phyloP scores from a whole-genome alignment of 768 basidiomycete genomes.

The Mycena pura region DNA sequence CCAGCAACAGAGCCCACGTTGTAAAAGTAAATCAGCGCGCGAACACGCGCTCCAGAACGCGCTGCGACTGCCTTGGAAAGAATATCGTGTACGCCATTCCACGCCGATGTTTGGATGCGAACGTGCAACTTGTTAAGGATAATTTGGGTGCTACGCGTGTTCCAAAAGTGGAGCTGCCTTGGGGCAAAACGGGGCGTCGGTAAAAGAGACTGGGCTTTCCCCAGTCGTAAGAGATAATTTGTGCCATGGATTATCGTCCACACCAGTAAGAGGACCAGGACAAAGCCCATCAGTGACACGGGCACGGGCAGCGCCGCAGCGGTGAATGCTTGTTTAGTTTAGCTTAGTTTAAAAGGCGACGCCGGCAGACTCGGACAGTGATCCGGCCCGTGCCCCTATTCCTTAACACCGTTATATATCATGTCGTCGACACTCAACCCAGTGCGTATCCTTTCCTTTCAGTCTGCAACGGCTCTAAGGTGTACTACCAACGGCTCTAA shows the following conservation, averaged over 20 bases:
- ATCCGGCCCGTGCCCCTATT: too few species aligned
- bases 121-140: constrained; percentile 41
- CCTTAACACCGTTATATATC: too few species aligned
- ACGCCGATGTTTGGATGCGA: constrained; percentile 54
- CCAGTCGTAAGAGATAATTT: constrained; percentile 7
- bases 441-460: too few species aligned
- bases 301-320: neutral
- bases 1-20: constrained; percentile 54
- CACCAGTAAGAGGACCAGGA: constrained; percentile 7
- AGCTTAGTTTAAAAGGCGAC: too few species aligned
- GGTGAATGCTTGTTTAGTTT: too few species aligned
- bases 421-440: too few species aligned
- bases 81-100: constrained; percentile 57
- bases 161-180: constrained; percentile 20
- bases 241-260: constrained; percentile 19
- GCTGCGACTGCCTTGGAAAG: constrained; percentile 44
- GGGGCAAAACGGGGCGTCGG: neutral
- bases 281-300: constrained; percentile 4
- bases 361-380: too few species aligned
- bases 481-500: too few species aligned
- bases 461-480: too few species aligned
- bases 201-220: neutral
- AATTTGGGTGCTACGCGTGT: constrained; percentile 29
- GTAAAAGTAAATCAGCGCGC: constrained; percentile 49
- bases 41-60: constrained; percentile 33